These are phyloP conservation scores for Ulota crispa DNA, from an alignment of 225 moss, liverwort and hornwort species.

Conservation along the genomic window DNA sequence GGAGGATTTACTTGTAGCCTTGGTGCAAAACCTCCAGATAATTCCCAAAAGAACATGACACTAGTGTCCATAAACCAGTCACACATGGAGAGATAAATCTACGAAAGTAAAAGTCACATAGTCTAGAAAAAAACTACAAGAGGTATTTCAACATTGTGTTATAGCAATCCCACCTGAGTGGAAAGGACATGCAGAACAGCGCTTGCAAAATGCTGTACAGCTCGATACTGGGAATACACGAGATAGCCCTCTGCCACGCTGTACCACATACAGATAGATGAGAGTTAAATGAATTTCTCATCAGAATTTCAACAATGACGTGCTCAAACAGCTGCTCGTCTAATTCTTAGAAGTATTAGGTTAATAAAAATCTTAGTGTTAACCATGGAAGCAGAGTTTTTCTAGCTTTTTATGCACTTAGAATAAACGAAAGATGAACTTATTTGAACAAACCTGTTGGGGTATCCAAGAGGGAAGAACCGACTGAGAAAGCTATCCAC, in stretches of 20 bases:
- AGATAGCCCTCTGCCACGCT: slow-evolving; percentile 97
- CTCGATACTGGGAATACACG: slow-evolving; percentile 94
- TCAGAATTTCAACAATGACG: background rate
- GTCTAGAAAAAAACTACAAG: background rate
- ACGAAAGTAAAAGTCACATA: background rate
- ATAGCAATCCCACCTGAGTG: slow-evolving; percentile 69
- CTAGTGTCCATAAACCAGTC: no score
- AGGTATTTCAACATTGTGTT: background rate
- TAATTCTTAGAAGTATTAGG: background rate
- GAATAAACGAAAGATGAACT: background rate
- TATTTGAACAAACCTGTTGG: slow-evolving; percentile 57
- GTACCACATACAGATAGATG: background rate
- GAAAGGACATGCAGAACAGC: slow-evolving; percentile 94
- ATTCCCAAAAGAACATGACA: no score
- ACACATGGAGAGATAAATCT: no score
- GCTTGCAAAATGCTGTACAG: slow-evolving; percentile 98
- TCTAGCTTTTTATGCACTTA: background rate
- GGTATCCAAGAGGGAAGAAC: slow-evolving; percentile 97
- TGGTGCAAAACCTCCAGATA: no score
- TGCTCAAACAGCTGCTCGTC: background rate
- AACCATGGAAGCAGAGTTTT: background rate
- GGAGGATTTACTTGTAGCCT: no score
- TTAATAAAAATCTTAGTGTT: background rate
- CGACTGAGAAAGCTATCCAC: slow-evolving; percentile 86
- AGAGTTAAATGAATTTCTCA: background rate